Conservation (phyloP, 768 basidiomycete genomes). For the Mycena sanguinolenta region DNA sequence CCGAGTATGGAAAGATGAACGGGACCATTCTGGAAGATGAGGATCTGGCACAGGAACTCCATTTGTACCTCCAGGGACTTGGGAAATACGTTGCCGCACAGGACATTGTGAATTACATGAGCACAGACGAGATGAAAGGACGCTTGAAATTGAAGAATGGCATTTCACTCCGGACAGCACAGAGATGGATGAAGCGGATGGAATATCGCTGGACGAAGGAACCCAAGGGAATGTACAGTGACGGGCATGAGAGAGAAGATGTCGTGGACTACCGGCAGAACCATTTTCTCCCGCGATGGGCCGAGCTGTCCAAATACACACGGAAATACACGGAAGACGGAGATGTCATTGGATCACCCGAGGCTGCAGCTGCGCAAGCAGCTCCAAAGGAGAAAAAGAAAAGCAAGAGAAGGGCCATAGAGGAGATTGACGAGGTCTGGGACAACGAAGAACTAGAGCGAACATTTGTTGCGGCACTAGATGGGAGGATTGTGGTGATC, state of each 20-base stretch:
- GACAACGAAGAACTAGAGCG: neutral
- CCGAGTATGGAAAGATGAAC: neutral
- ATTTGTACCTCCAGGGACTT: neutral
- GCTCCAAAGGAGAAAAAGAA: neutral
- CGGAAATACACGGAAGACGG: slow-evolving; percentile 1
- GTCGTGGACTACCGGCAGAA: slow-evolving; percentile 47
- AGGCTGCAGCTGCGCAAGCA: neutral
- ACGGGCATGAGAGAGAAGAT: slow-evolving; percentile 52
- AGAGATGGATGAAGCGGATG: slow-evolving; percentile 48
- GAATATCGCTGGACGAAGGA: slow-evolving; percentile 43
- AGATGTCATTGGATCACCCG: neutral
- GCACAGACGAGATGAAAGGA: too few relatives aligned
- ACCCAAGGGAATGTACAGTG: slow-evolving; percentile 48
- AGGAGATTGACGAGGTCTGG: neutral
- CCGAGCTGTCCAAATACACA: slow-evolving; percentile 29
- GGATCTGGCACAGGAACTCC: neutral
- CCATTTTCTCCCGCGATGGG: slow-evolving; percentile 39
- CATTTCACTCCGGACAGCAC: slow-evolving; percentile 41
- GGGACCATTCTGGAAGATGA: too few relatives aligned
- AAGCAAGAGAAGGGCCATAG: neutral
- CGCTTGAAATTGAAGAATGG: slow-evolving; percentile 29
- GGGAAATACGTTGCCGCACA: neutral
- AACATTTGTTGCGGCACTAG: neutral
- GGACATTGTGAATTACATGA: slow-evolving; percentile 27
- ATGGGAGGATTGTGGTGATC: slow-evolving; percentile 35